Base-by-base conservation (phyloP, 2,329 filamentous ascomycete genomes). In the Aspergillus pseudoviridinutans region DNA sequence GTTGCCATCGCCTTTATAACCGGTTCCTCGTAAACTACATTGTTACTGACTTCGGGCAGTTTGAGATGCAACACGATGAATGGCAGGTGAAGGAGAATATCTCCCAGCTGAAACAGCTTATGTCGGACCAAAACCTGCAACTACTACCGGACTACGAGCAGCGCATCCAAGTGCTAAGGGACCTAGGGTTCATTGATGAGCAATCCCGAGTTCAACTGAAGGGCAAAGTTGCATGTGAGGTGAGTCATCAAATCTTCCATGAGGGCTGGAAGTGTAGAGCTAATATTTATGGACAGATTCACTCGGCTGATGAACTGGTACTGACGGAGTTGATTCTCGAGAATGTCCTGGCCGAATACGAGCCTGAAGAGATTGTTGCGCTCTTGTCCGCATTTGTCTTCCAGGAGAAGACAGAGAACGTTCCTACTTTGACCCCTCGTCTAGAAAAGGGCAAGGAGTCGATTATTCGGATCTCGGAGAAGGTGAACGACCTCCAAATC, bases 1-100 rank as follows among this genome's bases (percentile, higher is more conserved):
- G 89, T 83, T 7, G 8, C 47, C 5, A 17, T n/a, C 22, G 35
- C 17, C 27, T 29, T 9, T 47, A 24, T 22, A 28, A 47, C 49
- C 9, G 22, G 51, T 50, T 12, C 12, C 12, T n/a, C 14, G 24
- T 6, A 4, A 53, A 44, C 35, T 56, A 25, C 35, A 6, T 20
- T 28, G 35, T 49, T 57, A 32, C 67, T 75, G 24, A 75, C 58
- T 35, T 38, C 29, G 41, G 46, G 42, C 59, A 93, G 89, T 97
- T 94, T 71, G 89, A 92, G 61, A 95, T 96, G 90, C 90, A 92
- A 68, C 92, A 99, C 69, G 91, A 97, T 70, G 90, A 97, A 75
- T 97, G 93, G 92, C 83, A 96, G 50, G 91, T 99, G 73, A 91
- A 94, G 72, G 92, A 96, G 72, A 92, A 95, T 66, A 97, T 99